Evolutionary conservation across 306 rosid species (phyloP).

Genomic region (Medicago lupulina): DNA sequence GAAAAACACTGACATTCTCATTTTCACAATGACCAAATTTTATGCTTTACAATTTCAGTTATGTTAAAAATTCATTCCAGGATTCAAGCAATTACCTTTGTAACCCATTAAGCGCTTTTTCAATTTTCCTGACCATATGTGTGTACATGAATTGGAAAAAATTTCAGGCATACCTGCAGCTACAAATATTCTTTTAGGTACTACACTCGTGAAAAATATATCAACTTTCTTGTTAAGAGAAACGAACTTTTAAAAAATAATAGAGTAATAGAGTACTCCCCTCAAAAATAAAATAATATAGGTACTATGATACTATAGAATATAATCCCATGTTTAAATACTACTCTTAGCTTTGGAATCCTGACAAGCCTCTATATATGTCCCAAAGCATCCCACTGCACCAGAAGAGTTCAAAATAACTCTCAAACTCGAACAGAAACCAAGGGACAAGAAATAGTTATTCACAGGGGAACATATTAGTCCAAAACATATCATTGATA

Average conservation of each 20-base stretch:
- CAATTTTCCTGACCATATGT: neutral
- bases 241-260: neutral
- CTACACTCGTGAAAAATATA: neutral
- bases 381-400: conserved; percentile 18
- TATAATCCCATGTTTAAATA: conserved; percentile 17
- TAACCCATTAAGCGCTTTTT: neutral
- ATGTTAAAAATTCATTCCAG: neutral
- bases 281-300: too few relatives aligned
- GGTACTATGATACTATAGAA: neutral
- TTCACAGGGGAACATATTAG: conserved; percentile 36
- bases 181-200: neutral
- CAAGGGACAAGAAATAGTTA: conserved; percentile 9
- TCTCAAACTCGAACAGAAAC: conserved; percentile 38
- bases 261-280: neutral
- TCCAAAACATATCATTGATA: conserved; percentile 1
- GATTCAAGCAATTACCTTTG: neutral
- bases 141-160: neutral
- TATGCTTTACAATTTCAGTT: neutral
- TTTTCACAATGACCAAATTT: neutral
- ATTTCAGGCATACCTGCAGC: neutral
- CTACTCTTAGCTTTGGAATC: conserved; percentile 31
- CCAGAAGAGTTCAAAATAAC: conserved; percentile 29
- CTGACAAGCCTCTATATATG: conserved; percentile 26
- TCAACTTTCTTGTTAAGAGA: neutral
- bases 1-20: neutral